Base-by-base conservation (phyloP, 2,329 filamentous ascomycete species). In the Fusarium graminum region DNA sequence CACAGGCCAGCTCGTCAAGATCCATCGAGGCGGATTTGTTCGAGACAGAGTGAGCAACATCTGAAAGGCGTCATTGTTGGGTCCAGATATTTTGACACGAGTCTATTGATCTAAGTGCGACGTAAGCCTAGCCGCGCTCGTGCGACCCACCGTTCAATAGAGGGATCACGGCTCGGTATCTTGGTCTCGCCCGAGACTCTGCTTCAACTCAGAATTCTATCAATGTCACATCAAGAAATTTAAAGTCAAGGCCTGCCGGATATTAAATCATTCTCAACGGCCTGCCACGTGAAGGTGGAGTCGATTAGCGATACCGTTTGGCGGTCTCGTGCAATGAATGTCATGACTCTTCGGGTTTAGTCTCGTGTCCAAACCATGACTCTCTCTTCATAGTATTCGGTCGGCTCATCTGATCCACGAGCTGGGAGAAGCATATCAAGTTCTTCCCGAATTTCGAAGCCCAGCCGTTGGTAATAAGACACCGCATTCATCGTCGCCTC, bases 401-500 rank as follows among this genome's bases (percentile, higher is more conserved):
- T 75, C 42, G 72, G 74, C 68, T 70, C 61, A 42, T 59, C 72
- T 52, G 60, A 72, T 29, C 69, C 72, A 43, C 68, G 66, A 34
- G 54, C 58, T 17, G 79, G 78, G 22, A 81, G 72, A 46, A 59
- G 68, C 76, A 81, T 77, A 22, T 75, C 71, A 25, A 81, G 74
- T 19, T 68, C 61, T 43, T 74, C 74, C 13, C 71, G 52, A 5
- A 60, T 62, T 34, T 67, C 65, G 49, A 81, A 82, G 8, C 79
- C 79, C 32, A 80, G 65, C 60, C 62, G 76, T 54, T 76, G 66
- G 41, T 81, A 81, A 58, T 81, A 75, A 2, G 67, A 62, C 7
- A 80, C 73, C 2, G 79, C 79, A 17, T 76, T 73, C 65, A 75
- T 74, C 17, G 78, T 81, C 19, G 76, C 78, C 58, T 81, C 79